These are phyloP conservation scores for Colletotrichum costaricense DNA, from an alignment of 2,329 filamentous ascomycete genomes.

Conservation along the genomic window DNA sequence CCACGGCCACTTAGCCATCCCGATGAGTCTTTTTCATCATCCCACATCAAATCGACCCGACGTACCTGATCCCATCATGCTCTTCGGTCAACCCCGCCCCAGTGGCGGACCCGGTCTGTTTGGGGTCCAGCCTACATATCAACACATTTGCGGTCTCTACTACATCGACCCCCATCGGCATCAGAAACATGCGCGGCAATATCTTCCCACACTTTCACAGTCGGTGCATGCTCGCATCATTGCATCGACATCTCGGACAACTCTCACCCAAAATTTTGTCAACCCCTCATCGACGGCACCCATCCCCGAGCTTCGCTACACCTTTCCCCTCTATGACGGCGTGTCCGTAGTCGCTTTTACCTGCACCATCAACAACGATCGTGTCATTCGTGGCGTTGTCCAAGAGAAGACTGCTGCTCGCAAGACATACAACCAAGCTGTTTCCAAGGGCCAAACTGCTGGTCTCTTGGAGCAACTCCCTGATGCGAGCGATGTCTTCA, in stretches of 20 bases:
- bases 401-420: conserved; percentile 74
- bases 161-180: conserved; percentile 37
- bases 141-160: conserved; percentile 50
- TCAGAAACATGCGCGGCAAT: conserved; percentile 42
- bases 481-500: conserved; percentile 73
- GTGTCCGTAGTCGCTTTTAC: conserved; percentile 76
- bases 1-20: background rate
- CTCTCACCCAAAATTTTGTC: conserved; percentile 67
- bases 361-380: conserved; percentile 68
- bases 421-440: conserved; percentile 68
- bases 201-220: conserved; percentile 69
- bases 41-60: background rate
- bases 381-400: conserved; percentile 72
- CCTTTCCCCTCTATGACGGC: conserved; percentile 79
- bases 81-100: background rate
- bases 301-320: conserved; percentile 67
- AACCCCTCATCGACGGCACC: conserved; percentile 58
- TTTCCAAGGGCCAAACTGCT: conserved; percentile 68
- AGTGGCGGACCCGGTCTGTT: background rate
- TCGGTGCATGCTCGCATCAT: conserved; percentile 71
- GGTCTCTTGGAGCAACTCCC: conserved; percentile 73
- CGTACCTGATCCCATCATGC: background rate
- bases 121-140: background rate
- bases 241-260: conserved; percentile 61
- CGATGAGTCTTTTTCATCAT: background rate